Base-by-base conservation (phyloP, 2,329 filamentous ascomycete species). In the Aspergillus eucalypticola region DNA sequence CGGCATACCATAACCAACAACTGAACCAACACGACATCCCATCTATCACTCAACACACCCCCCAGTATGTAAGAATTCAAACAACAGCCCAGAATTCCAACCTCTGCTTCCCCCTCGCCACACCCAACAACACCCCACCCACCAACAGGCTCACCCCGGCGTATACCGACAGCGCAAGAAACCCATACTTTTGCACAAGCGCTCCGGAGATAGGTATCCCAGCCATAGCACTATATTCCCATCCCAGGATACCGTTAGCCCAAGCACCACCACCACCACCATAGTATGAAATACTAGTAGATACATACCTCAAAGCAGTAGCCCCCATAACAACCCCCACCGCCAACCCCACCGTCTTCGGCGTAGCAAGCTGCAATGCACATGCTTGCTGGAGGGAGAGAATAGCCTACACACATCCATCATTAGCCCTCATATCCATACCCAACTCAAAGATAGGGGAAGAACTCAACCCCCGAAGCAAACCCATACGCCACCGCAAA, bases 321-420 rank as follows among this genome's bases (percentile, higher is more conserved):
- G 74, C 74, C 0, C 75, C 79, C 66, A 79, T 75, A 1, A 79
- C 67, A 17, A 74, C 66, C 0, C 81, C 81, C 8, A 82, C 72
- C 0, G 78, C 77, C 1, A 77, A 71, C 0, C 81, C 81, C 25
- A 79, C 71, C 0, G 73, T 77, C 3, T 73, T 63, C 1, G 71
- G 70, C 0, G 71, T 76, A 0, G 78, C 72, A 8, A 83, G 67
- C 46, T 79, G 75, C 0, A 76, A 76, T 0, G 78, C 79, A 60
- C 80, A 83, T 0, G 80, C 78, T 58, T 75, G 68, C 44, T 83
- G 81, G 0, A 83, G 70, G 52, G 77, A 79, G 25, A 83, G 62
- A 29, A 83, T 78, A 0, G 76, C 79, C 78, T 82, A 21, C 15
- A 39, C 32, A 15, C 8, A 59, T 1, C 21, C 6, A 25, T 3